A percentile compares a stretch with the other conserved stretches of the same genome.
These are phyloP conservation scores for Scutellaria baicalensis DNA, from an alignment of 257 asterid genomes.

Conservation along the genomic window DNA sequence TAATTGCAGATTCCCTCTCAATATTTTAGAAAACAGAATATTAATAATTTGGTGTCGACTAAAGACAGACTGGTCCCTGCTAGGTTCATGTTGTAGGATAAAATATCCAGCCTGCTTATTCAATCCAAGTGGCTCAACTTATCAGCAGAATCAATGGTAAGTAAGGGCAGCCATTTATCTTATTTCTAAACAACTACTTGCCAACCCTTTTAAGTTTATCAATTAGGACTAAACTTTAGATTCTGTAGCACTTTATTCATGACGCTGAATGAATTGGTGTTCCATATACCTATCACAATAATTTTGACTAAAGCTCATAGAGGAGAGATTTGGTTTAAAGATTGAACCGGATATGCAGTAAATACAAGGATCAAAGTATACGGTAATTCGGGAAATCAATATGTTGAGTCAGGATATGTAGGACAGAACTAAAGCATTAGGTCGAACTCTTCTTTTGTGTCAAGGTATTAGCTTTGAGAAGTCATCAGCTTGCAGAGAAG, in stretches of 20 bases:
- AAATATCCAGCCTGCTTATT: slow-evolving; percentile 1
- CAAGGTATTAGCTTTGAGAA: neutral
- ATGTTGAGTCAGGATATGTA: neutral
- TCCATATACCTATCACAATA: neutral
- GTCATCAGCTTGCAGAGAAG: neutral
- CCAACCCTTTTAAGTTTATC: neutral
- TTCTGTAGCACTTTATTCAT: too few relatives aligned
- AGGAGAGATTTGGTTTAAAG: neutral
- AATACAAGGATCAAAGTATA: neutral
- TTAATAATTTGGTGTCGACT: slow-evolving; percentile 10
- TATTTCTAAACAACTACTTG: neutral
- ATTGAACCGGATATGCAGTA: neutral
- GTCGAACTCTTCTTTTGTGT: neutral
- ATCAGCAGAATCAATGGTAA: neutral
- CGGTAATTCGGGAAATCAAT: neutral
- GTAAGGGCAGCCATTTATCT: neutral
- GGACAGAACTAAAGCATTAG: neutral
- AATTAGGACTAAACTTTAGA: too few relatives aligned
- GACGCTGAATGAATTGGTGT: neutral
- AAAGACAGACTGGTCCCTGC: slow-evolving; percentile 17
- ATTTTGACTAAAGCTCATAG: neutral
- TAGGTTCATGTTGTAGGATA: slow-evolving; percentile 14
- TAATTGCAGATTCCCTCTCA: slow-evolving; percentile 35
- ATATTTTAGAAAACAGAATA: slow-evolving; percentile 4
- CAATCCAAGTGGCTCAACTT: slow-evolving; percentile 9